A percentile compares a stretch with the other conserved stretches of the same genome.
These are phyloP conservation scores for Lathyrus tuberosus DNA, from an alignment of 306 rosid genomes.

Conservation along the genomic window DNA sequence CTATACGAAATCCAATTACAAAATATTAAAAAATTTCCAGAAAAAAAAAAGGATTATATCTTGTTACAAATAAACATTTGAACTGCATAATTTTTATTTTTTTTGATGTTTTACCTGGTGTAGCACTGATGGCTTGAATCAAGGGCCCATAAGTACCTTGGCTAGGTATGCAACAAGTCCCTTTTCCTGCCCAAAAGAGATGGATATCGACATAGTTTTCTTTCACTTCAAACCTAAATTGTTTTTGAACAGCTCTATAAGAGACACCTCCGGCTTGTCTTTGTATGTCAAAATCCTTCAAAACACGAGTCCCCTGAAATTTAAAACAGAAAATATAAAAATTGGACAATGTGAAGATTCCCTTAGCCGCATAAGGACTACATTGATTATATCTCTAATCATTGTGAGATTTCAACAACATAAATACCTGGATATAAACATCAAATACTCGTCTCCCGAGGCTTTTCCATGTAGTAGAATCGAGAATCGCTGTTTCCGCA, in stretches of 20 bases:
- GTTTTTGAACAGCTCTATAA: conserved; percentile 42
- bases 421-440: conserved; percentile 70
- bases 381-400: neutral
- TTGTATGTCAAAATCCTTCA: conserved; percentile 67
- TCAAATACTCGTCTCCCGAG: conserved; percentile 75
- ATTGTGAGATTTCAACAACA: conserved; percentile 1
- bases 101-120: conserved; percentile 56
- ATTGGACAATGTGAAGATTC: neutral
- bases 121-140: conserved; percentile 74
- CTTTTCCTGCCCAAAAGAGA: conserved; percentile 92
- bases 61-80: conserved; percentile 4
- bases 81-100: neutral
- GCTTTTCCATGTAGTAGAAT: conserved; percentile 59
- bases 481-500: conserved; percentile 54
- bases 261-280: conserved; percentile 65
- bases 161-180: conserved; percentile 71
- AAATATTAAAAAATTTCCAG: neutral
- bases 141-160: conserved; percentile 76
- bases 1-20: conserved; percentile 42
- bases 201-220: conserved; percentile 75
- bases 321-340: neutral
- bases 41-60: neutral
- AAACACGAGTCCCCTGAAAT: conserved; percentile 57
- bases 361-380: neutral
- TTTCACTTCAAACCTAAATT: conserved; percentile 50